Base-by-base conservation (phyloP, 371 early-diverging fungal species). In the Dichotomocladium elegans region DNA sequence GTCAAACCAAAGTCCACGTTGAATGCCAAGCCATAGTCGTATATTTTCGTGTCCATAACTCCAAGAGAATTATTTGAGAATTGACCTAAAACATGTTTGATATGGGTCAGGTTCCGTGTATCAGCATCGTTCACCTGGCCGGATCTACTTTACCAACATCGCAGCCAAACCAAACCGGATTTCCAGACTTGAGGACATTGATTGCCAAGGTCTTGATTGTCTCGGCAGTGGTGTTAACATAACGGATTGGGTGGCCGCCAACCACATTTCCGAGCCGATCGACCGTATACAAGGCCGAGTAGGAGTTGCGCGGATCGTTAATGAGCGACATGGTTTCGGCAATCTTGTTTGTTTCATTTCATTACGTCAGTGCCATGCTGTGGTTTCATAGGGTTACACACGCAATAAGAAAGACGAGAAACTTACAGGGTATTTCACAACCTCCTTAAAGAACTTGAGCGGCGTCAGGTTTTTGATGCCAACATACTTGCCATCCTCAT, bases 161-260 rank as follows among this genome's bases (percentile, higher is more conserved):
- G 44, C 88, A 87, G 7, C 90, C 91, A 54, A 91, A 91, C 92
- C 90, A 91, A 10, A 90, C 90, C 27, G 91, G 90, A 2, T 70
- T 65, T 24, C 84, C 85, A 0, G 75, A 64, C 46, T 80, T 77
- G 41, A 90, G 66, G 22, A 78, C 81, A 19, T 76, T 63, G 41
- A 83, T 63, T 0, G 87, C 87, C 10, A 84, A 69, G 10, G 69
- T 51, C 74, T 91, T 90, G 44, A 89, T 60, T 19, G 66, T 72
- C 0, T 74, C 72, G 4, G 80, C 57, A 0, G 70, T 61, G 12
- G 86, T 71, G 57, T 91, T 91, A 45, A 91, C 68, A 57, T 91
- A 88, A 47, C 79, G 82, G 44, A 91, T 78, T 11, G 69, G 76
- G 9, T 57, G 53, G 11, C 88, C 88, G 33, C 86, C 91, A 25